Evolutionary conservation across 1,284 basidiomycete species (phyloP).

Genomic region (Cryptococcus sp.): DNA sequence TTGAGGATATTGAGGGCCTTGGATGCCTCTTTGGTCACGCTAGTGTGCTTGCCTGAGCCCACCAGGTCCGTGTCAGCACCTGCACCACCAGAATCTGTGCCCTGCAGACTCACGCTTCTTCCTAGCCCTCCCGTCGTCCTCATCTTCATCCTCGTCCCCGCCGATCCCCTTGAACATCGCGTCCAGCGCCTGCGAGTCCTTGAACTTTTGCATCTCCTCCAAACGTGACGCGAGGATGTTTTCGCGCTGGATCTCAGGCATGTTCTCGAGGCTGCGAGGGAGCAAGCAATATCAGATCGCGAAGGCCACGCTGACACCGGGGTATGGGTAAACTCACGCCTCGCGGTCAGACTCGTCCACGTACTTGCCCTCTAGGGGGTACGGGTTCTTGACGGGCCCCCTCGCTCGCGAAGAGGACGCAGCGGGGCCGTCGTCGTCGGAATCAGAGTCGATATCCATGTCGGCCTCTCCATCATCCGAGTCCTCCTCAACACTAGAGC

Average conservation of each 20-base stretch:
- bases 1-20: conserved; percentile 77
- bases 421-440: conserved; percentile 21
- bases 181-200: conserved; percentile 70
- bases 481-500: conserved; percentile 18
- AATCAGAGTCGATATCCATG: conserved; percentile 43
- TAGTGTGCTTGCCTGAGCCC: conserved; percentile 62
- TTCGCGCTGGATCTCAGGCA: conserved; percentile 87
- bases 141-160: conserved; percentile 34
- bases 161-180: conserved; percentile 63
- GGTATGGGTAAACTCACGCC: conserved; percentile 55
- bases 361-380: conserved; percentile 87
- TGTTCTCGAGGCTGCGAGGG: conserved; percentile 61
- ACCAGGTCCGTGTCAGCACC: conserved; percentile 30
- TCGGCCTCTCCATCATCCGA: conserved; percentile 30
- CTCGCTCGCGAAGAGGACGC: conserved; percentile 8
- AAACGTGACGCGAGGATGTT: conserved; percentile 72
- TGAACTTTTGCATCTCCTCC: conserved; percentile 73
- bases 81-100: too few relatives aligned
- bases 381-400: conserved; percentile 58
- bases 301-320: too few relatives aligned
- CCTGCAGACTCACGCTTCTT: conserved; percentile 54
- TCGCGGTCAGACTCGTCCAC: conserved; percentile 76
- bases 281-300: background rate
- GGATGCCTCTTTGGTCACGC: conserved; percentile 76
- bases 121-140: conserved; percentile 42